Conservation (phyloP, 2,329 filamentous ascomycete genomes). For the Venturia pyrina region DNA sequence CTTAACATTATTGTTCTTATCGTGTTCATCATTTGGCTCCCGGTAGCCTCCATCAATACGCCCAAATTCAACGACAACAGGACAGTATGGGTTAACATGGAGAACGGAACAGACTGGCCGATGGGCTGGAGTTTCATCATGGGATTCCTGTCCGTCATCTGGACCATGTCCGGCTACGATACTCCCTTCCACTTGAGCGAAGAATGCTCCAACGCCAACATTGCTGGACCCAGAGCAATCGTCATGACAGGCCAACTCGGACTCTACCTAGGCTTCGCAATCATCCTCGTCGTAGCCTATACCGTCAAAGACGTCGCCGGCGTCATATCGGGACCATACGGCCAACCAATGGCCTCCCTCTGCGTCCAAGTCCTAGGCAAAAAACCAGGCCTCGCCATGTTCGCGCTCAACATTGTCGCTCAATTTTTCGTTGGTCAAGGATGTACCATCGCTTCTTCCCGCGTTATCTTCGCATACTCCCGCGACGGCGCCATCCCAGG, state of each 20-base stretch:
- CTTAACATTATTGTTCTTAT: constrained; percentile 45
- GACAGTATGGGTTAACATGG: constrained; percentile 48
- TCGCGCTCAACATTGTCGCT: constrained; percentile 45
- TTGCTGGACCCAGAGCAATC: constrained; percentile 43
- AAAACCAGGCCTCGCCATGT: constrained; percentile 42
- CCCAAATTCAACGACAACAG: constrained; percentile 31
- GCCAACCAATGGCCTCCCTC: constrained; percentile 47
- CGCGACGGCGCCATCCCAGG: constrained; percentile 42
- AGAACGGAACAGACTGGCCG: constrained; percentile 45
- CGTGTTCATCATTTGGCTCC: constrained; percentile 40
- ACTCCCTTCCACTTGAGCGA: constrained; percentile 24
- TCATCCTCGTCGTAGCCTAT: constrained; percentile 49
- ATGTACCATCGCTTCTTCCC: constrained; percentile 39
- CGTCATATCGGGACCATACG: constrained; percentile 36
- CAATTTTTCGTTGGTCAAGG: constrained; percentile 49
- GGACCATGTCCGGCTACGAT: constrained; percentile 51
- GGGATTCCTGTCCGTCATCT: constrained; percentile 48
- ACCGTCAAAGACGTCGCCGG: constrained; percentile 41
- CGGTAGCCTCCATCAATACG: constrained; percentile 41
- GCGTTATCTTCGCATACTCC: constrained; percentile 46
- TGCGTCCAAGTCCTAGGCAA: constrained; percentile 49
- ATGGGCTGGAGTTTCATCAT: constrained; percentile 47
- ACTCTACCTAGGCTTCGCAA: constrained; percentile 45
- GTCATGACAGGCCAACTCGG: constrained; percentile 46
- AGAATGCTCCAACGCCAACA: constrained; percentile 28